These are phyloP conservation scores for Acorus calamus DNA, from an alignment of 106 monocot species.

Conservation along the genomic window DNA sequence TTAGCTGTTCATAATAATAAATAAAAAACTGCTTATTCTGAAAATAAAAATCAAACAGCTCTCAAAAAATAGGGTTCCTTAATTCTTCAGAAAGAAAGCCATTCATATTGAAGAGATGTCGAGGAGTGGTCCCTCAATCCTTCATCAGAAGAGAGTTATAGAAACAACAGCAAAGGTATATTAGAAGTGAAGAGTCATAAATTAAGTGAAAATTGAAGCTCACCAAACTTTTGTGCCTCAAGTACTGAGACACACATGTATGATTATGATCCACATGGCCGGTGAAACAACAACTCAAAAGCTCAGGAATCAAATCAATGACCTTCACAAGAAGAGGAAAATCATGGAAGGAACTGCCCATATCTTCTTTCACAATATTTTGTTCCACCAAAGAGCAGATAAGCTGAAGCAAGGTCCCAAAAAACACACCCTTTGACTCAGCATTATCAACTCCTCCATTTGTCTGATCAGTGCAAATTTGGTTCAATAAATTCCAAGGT, in stretches of 20 bases:
- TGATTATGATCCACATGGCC: slow-evolving; percentile 6
- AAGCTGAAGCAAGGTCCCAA: slow-evolving; percentile 34
- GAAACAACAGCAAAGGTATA: neutral
- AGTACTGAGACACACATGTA: slow-evolving; percentile 26
- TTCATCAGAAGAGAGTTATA: neutral
- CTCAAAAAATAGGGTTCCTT: too few species aligned
- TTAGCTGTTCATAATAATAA: too few species aligned
- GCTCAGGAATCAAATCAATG: slow-evolving; percentile 29
- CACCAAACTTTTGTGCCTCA: slow-evolving; percentile 60
- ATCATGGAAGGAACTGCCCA: slow-evolving; percentile 12
- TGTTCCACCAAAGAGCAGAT: slow-evolving; percentile 42
- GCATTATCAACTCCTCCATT: slow-evolving; percentile 6
- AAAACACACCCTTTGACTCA: slow-evolving; percentile 16
- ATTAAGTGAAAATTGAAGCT: neutral
- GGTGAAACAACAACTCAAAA: slow-evolving; percentile 30
- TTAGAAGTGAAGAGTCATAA: neutral
- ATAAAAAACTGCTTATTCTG: too few species aligned
- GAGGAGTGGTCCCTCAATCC: neutral
- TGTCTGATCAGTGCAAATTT: neutral
- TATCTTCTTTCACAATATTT: slow-evolving; percentile 15
- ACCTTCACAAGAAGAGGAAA: slow-evolving; percentile 19
- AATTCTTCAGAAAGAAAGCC: too few species aligned
- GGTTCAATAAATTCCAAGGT: slow-evolving; percentile 35
- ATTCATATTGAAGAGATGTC: too few species aligned
- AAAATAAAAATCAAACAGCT: too few species aligned